These are phyloP conservation scores for Hyphodiscus sp. DNA, from an alignment of 2,329 filamentous ascomycete genomes.

Conservation along the genomic window DNA sequence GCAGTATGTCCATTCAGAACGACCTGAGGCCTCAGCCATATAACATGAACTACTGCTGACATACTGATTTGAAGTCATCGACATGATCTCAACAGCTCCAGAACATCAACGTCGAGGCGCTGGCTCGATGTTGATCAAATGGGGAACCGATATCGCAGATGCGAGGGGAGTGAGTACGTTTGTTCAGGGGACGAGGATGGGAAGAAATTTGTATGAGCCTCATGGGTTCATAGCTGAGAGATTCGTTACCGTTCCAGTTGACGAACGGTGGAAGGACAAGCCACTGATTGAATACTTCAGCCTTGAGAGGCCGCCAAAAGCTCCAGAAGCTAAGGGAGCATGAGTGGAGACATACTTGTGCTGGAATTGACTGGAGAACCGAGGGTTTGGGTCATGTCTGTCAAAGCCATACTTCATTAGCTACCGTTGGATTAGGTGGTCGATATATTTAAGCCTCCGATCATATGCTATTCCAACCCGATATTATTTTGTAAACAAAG, in stretches of 20 bases:
- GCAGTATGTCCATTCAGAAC: constrained; percentile 6
- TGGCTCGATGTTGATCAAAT: constrained; percentile 32
- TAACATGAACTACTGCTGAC: no score
- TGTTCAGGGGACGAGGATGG: constrained; percentile 7
- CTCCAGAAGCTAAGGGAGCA: not conserved
- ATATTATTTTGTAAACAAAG: no score
- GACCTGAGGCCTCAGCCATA: no score
- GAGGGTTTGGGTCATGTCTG: no score
- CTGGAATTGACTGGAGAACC: no score
- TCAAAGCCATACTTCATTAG: no score
- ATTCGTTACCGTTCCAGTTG: constrained; percentile 9
- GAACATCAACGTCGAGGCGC: constrained; percentile 32
- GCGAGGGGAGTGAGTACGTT: constrained; percentile 3
- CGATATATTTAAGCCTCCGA: no score
- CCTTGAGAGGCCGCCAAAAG: constrained; percentile 6
- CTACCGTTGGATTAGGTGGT: no score
- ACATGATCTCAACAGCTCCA: constrained; percentile 32
- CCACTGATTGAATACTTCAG: constrained; percentile 11
- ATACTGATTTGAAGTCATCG: constrained; percentile 24
- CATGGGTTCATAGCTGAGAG: constrained; percentile 12
- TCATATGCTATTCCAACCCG: no score
- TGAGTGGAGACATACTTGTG: no score
- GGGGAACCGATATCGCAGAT: constrained; percentile 31
- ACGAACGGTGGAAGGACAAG: constrained; percentile 14
- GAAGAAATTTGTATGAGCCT: constrained; percentile 15